These are phyloP conservation scores for Rhizophagus prolifer DNA, from an alignment of 192 early-diverging fungal species.

Conservation along the genomic window DNA sequence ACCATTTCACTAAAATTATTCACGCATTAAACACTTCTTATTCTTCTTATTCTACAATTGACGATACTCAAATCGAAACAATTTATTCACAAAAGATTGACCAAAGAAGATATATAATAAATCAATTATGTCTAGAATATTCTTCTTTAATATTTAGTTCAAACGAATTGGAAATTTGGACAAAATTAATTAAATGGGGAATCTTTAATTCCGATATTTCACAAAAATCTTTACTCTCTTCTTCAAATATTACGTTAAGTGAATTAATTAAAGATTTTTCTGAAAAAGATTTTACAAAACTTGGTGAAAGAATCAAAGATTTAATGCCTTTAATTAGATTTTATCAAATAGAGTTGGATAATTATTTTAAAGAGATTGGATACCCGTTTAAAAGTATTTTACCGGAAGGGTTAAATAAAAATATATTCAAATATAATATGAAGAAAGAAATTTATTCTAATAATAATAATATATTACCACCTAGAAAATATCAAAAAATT, in stretches of 20 bases:
- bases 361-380: too few species aligned
- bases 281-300: too few species aligned
- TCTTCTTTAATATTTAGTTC: background rate
- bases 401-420: background rate
- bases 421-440: background rate
- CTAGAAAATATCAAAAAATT: background rate
- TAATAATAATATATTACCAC: background rate
- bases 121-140: too few species aligned
- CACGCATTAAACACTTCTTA: too few species aligned
- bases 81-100: too few species aligned
- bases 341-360: too few species aligned
- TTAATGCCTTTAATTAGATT: too few species aligned
- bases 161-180: conserved; percentile 15
- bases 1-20: too few species aligned
- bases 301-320: background rate
- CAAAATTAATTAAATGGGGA: conserved; percentile 10
- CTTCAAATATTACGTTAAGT: background rate
- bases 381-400: background rate
- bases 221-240: background rate
- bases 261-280: too few species aligned
- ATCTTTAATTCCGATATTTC: background rate
- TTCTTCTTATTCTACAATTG: too few species aligned
- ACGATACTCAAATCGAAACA: too few species aligned
- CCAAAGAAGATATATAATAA: too few species aligned
- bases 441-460: background rate